Base-by-base conservation (phyloP, 2,329 filamentous ascomycete genomes). In the Ophiostoma novo-ulmi region DNA sequence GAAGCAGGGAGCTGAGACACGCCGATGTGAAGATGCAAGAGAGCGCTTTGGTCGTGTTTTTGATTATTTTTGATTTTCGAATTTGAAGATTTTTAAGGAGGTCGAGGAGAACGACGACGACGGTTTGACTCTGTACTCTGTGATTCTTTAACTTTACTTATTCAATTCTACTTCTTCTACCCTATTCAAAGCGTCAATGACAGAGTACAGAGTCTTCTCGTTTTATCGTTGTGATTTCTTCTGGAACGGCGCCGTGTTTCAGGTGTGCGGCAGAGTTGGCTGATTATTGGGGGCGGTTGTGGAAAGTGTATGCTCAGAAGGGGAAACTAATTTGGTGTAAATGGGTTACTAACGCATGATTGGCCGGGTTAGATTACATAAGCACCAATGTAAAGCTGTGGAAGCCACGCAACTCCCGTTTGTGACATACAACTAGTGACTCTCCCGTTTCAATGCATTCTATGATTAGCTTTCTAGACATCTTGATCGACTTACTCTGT, bases 191-290 rank as follows among this genome's bases (percentile, higher is more conserved):
- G 5, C n/a, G 44, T 8, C 7, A 7, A 48, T 6, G 44, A 1
- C 7, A 48, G 8, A 20, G 44, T n/a, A 1, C 7, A 48, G 8
- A 20, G 44, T n/a, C 44, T 48, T 48, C 5, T 7, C 44, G n/a
- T 48, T 48, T 10, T 8, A 48, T 48, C 17, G 44, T 20, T 58
- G 52, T 58, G 52, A 20, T 64, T 48, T 69, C 70, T 69, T 31
- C 70, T 73, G 72, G 67, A 73, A 73, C 71, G 69, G 67, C 58
- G 67, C 68, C 36, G 73, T 74, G 83, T 84, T 85, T 85, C 83
- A 84, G 79, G 76, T 71, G 74, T 84, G 82, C 77, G 75, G 74
- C 80, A 82, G 78, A 81, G 75, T 20, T 35, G 68, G 22, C 58
- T 55, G 63, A 39, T 64, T 22, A 65, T 22, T 38, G 63, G 7